Evolutionary conservation across 345 rosid genomes (phyloP), one percentile per base, ranked within the genome.

Genomic region (Citrus mangshanensis): DNA sequence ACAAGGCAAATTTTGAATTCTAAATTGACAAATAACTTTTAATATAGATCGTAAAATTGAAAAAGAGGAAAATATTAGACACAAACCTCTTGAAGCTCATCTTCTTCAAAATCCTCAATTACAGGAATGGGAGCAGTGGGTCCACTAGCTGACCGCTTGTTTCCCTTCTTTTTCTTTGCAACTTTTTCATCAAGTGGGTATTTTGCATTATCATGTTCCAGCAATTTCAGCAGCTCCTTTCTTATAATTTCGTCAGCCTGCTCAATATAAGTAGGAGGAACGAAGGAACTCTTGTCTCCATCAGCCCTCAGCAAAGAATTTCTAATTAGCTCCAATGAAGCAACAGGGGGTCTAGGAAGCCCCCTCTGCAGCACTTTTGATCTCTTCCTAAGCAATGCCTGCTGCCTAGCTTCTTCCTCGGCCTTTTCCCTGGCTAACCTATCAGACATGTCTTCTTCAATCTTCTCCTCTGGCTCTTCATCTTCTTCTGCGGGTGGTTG

Each of bases 391-490:
- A 94, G 98, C 71, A 94, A 80, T 64, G 96, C 98, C 76, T 87
- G 93, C 74, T 73, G 93, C 49, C 93, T 87, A 12, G 95, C 98
- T 87, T 97, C 99, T 83, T 97, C 98, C 85, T 88, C 98, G 49
- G 98, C 97, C 85, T 82, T 94, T 84, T 90, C 95, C 84, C 98
- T 91, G 2, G 96, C 96, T 72, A 93, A 72, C 83, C 89, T 87
- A 84, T 97, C 98, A 58, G 98, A 97, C 99, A 97, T 97, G 83
- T 97, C 99, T 84, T 97, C 99, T 86, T 97, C 99, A 72, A 94
- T 92, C 87, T 91, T 94, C 85, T 89, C 97, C 81, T 93, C 98
- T 24, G 89, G 91, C 81, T 94, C 98, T 83, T 94, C 99, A 69
- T 73, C 84, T 54, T 94, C 98, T 78, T 97, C 98, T 4, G 91